Conservation (phyloP, 1,284 basidiomycete species). For the Ceratobasidium papillatum region DNA sequence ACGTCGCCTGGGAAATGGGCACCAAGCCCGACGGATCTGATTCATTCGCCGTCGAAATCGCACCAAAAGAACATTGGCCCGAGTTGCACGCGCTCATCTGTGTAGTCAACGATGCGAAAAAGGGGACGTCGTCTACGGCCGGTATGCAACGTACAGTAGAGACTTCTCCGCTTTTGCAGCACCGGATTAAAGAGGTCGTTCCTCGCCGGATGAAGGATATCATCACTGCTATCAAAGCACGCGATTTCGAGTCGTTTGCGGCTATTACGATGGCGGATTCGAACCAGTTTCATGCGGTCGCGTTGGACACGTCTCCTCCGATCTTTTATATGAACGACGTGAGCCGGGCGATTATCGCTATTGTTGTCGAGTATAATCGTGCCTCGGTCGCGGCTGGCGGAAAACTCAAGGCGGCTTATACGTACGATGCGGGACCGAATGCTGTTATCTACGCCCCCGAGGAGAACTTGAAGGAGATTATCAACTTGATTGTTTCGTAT, state of each 20-base stretch:
- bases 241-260: constrained; percentile 91
- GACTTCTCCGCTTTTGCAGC: constrained; percentile 88
- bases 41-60: constrained; percentile 89
- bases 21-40: constrained; percentile 75
- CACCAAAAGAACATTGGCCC: constrained; percentile 89
- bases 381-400: constrained; percentile 68
- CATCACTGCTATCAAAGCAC: constrained; percentile 76
- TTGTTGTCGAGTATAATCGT: constrained; percentile 96
- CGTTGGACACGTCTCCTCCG: constrained; percentile 94
- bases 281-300: constrained; percentile 98
- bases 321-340: constrained; percentile 99
- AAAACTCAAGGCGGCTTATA: constrained; percentile 89
- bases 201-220: constrained; percentile 88
- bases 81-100: constrained; percentile 97
- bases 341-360: constrained; percentile 81
- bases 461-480: constrained; percentile 79
- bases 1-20: constrained; percentile 95
- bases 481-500: constrained; percentile 77
- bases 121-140: constrained; percentile 92
- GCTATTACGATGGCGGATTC: constrained; percentile 95
- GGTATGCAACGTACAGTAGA: constrained; percentile 98
- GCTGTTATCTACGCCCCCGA: constrained; percentile 94
- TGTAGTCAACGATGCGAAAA: constrained; percentile 96
- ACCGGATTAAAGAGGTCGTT: constrained; percentile 88
- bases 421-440: constrained; percentile 98